phyloP scores from a whole-genome alignment of 2,329 filamentous ascomycete species.

The Ophiostoma sp. region DNA sequence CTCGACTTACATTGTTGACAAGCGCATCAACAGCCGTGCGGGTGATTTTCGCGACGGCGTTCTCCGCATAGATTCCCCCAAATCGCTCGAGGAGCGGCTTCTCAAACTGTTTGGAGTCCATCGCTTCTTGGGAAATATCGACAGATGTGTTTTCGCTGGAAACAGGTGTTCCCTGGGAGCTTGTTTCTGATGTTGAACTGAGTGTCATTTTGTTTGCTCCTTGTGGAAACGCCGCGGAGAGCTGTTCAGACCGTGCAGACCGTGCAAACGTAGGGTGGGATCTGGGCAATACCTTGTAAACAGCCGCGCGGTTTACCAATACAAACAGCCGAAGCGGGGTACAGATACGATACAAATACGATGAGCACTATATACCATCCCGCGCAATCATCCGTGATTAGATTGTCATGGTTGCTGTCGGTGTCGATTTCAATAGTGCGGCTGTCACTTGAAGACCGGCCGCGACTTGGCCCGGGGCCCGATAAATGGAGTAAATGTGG shows the following conservation, averaged over 20 bases:
- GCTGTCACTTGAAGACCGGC: neutral
- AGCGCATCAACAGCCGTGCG: conserved; percentile 26
- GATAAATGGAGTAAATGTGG: neutral
- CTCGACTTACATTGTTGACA: conserved; percentile 13
- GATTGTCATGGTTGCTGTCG: neutral
- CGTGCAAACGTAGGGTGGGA: neutral
- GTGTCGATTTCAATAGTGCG: neutral
- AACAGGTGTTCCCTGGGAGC: conserved; percentile 14
- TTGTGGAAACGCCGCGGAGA: neutral
- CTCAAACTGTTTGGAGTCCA: neutral
- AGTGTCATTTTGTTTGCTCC: neutral
- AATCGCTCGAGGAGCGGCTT: conserved; percentile 16
- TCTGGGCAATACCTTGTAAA: neutral
- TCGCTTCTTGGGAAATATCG: neutral
- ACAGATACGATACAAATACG: conserved; percentile 14
- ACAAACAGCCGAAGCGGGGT: conserved; percentile 7
- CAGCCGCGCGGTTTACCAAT: neutral
- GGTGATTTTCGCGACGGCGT: conserved; percentile 28
- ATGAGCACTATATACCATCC: conserved; percentile 10
- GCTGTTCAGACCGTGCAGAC: neutral
- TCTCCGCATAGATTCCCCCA: conserved; percentile 28
- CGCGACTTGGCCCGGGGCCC: neutral
- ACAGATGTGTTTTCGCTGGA: conserved; percentile 20
- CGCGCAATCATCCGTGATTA: neutral
- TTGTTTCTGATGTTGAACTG: conserved; percentile 13